Conservation (phyloP, 441 rosid genomes). For the Aquilaria agallochum region DNA sequence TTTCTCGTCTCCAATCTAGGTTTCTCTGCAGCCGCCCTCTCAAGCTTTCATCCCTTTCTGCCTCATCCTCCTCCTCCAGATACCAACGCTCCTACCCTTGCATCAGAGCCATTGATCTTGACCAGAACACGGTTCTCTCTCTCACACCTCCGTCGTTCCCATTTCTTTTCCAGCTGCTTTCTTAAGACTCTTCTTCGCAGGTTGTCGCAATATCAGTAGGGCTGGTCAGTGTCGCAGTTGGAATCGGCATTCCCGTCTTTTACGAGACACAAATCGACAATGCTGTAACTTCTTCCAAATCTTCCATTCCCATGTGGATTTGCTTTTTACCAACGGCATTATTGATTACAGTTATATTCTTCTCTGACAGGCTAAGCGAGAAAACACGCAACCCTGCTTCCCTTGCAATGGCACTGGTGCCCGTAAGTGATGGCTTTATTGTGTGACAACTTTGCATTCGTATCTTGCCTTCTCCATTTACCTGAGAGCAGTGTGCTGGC, state of each 20-base stretch:
- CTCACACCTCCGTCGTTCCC: neutral
- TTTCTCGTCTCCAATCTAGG: slow-evolving; percentile 54
- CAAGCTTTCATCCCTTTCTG: slow-evolving; percentile 27
- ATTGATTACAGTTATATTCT: neutral
- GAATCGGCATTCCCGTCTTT: slow-evolving; percentile 85
- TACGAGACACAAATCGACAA: slow-evolving; percentile 85
- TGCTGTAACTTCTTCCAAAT: slow-evolving; percentile 49
- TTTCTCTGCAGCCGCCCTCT: slow-evolving; percentile 53
- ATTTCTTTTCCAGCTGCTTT: neutral
- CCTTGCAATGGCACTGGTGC: slow-evolving; percentile 97
- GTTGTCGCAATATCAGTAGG: slow-evolving; percentile 89
- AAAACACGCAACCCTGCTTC: slow-evolving; percentile 91
- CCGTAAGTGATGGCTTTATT: slow-evolving; percentile 45
- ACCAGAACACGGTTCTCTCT: slow-evolving; percentile 69
- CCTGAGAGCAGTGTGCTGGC: neutral
- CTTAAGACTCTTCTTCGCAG: slow-evolving; percentile 27
- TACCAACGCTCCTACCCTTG: slow-evolving; percentile 53
- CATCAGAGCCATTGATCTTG: slow-evolving; percentile 71
- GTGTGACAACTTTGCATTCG: neutral
- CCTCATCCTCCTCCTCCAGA: slow-evolving; percentile 21
- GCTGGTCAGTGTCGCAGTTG: slow-evolving; percentile 70
- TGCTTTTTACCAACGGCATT: too few relatives aligned
- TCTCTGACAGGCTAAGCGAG: slow-evolving; percentile 65
- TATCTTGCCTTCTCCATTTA: neutral
- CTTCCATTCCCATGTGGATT: neutral